Evolutionary conservation across 2,329 filamentous ascomycete genomes (phyloP), one percentile per base, ranked within the genome.

Genomic region (Curvularia sp.): DNA sequence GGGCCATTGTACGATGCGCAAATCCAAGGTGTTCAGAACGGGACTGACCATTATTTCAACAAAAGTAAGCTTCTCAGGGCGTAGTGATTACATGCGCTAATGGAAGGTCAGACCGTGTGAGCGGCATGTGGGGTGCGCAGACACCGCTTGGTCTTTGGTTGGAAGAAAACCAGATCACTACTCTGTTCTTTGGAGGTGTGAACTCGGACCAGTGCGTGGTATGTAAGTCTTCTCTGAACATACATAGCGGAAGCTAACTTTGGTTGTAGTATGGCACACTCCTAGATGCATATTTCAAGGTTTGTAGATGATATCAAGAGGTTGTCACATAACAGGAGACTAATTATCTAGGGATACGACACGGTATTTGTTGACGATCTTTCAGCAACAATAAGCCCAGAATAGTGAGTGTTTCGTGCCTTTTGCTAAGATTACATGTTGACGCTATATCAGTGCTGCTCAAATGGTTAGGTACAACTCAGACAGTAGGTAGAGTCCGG

Each of bases 151-250:
- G 75, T 53, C 63, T 71, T 44, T 77, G 69, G 65, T 59, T 77
- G 38, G 58, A 68, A 28, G 66, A 70, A 55, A 74, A 72, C 47
- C 69, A 70, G 38, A 77, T 77, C 65, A 75, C 75, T 61, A 77
- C 75, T 3, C 63, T 75, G 43, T 67, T 78, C 31, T 77, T 78
- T 53, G 71, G 72, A 13, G 75, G 75, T 30, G 72, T 77, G 47
- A 77, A 78, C 66, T 75, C 75, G 31, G 75, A 77, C 58, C 75
- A 77, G 62, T 77, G 75, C 50, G 66, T 78, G 9, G 60, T 63
- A 20, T 46, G 39, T 46, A 35, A 4, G 18, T 54, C 20, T 5
- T 13, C 7, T 18, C 5, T 5, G 6, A 24, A 41, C 57, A 46
- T 59, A 46, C 50, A 56, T 53, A 49, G 8, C 4, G 38, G 2